Evolutionary conservation across 2,329 filamentous ascomycete species (phyloP).

Genomic region (Pseudogymnoascus verrucosus): DNA sequence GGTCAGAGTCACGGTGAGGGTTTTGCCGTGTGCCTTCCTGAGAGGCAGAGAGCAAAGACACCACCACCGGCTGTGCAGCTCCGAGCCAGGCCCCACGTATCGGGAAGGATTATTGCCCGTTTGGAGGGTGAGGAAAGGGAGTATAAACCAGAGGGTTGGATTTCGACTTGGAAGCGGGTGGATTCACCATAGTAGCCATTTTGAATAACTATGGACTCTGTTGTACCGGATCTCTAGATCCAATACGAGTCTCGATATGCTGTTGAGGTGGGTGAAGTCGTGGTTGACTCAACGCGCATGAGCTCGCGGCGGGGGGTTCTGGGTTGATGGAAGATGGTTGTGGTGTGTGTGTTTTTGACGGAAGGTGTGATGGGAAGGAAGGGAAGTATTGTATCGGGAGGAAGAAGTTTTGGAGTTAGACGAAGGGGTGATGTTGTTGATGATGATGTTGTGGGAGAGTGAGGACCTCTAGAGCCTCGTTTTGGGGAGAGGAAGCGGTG

Average conservation of each 20-base stretch:
- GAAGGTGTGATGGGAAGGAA: background rate
- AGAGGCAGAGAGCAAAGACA: slow-evolving; percentile 5
- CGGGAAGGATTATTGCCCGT: slow-evolving; percentile 17
- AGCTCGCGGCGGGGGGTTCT: background rate
- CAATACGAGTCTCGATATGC: slow-evolving; percentile 25
- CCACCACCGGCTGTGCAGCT: slow-evolving; percentile 3
- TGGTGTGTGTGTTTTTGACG: background rate
- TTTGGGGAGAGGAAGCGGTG: background rate
- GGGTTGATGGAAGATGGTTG: background rate
- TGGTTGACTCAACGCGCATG: background rate
- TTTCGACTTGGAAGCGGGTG: slow-evolving; percentile 31
- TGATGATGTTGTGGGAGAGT: background rate
- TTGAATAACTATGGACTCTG: slow-evolving; percentile 32
- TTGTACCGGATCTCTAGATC: slow-evolving; percentile 21
- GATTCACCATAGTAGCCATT: slow-evolving; percentile 57
- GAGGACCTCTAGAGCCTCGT: background rate
- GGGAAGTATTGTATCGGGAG: background rate
- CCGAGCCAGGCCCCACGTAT: background rate
- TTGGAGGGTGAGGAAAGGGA: slow-evolving; percentile 30
- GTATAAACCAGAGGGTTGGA: slow-evolving; percentile 31
- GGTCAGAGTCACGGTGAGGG: background rate
- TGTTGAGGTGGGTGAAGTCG: slow-evolving; percentile 1
- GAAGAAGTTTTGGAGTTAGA: background rate
- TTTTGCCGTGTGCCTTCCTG: background rate
- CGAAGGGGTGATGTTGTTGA: background rate